Base-by-base conservation (phyloP, 1,284 basidiomycete species). In the Moesziomyces sp. region DNA sequence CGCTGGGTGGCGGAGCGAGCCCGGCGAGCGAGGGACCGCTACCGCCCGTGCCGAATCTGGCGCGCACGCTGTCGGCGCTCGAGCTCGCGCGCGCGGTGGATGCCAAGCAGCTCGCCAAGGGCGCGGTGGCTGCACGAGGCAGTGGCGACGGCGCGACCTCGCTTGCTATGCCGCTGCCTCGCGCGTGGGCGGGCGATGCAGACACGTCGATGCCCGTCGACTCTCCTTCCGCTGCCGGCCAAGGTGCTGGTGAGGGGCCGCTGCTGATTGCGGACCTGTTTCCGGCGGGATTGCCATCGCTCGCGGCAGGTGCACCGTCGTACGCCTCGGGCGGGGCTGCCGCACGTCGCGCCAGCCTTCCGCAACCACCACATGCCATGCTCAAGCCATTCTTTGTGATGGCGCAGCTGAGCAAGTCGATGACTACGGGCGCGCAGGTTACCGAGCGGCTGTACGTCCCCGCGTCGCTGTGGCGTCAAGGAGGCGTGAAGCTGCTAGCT, bases 391-490 rank as follows among this genome's bases (percentile, higher is more conserved):
- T 76, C 52, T 45, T 52, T 43, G 42, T 67, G 14, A 63, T 70
- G 57, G 50, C 55, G 5, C 60, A 61, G 49, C 60, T 79, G 11
- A 58, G 54, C 11, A n/a, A 23, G 9, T 70, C 63, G 43, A 76
- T 79, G 18, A 14, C 24, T 3, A 33, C 40, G 0, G 95, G 95
- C 13, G 93, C 91, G 14, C 97, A 96, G 83, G 86, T 98, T 59
- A 96, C 93, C 1, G 90, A 90, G 26, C 89, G 90, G 45, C 86
- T 99, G 65, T 95, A 94, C 84, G 90, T 98, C 21, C 92, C 94
- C 6, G 89, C 91, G 48, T 91, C 92, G 69, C 90, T 96, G 11
- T 99, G 96, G 96, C 64, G 58, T 23, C 65, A 71, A 21, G 90
- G 90, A 21, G 93, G 93, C 35, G 91, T 91, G 35, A 94, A 94